Evolutionary conservation across 1,284 basidiomycete species (phyloP), one percentile per base, ranked within the genome.

Genomic region (Fistulinella staudtii): DNA sequence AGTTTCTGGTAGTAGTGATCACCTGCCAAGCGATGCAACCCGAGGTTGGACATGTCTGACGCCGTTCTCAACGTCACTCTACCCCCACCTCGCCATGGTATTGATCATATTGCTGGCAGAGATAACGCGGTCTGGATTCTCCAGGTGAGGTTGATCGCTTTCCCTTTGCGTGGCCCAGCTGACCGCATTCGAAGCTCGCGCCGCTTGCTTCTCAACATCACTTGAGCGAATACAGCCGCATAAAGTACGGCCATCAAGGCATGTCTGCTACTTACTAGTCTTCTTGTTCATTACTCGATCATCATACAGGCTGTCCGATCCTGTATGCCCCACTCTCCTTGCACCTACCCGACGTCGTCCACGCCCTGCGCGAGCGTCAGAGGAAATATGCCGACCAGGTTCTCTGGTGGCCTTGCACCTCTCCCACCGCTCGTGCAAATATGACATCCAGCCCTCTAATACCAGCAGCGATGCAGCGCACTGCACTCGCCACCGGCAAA

Each of bases 171-270:
- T 39, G 24, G 22, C 38, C n/a, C n/a, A n/a, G 24, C 48, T 53
- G 31, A 59, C 35, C 7, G 20, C 31, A 41, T n/a, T n/a, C n/a
- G 20, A 36, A 82, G 75, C 76, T 88, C 44, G 72, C 74, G 7
- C 66, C 64, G 14, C 65, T 87, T 15, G 85, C 86, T 5, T 89
- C 86, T 7, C 89, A 92, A 58, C 87, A 90, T 69, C 90, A 92
- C 47, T 53, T 65, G 45, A 88, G 84, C 65, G 83, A 87, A 36
- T 92, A 93, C 64, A 86, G 79, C 55, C 73, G 77, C 45, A 65
- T 80, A n/a, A 92, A 92, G 63, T 85, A 79, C 53, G 89, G 88
- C 11, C 69, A 74, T 4, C n/a, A n/a, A n/a, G n/a, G n/a, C n/a
- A n/a, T n/a, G n/a, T n/a, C n/a, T n/a, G n/a, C n/a, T n/a, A n/a